Evolutionary conservation across 2,329 filamentous ascomycete species (phyloP), one percentile per base, ranked within the genome.

Genomic region (Paraphaeosphaeria sporulosa): DNA sequence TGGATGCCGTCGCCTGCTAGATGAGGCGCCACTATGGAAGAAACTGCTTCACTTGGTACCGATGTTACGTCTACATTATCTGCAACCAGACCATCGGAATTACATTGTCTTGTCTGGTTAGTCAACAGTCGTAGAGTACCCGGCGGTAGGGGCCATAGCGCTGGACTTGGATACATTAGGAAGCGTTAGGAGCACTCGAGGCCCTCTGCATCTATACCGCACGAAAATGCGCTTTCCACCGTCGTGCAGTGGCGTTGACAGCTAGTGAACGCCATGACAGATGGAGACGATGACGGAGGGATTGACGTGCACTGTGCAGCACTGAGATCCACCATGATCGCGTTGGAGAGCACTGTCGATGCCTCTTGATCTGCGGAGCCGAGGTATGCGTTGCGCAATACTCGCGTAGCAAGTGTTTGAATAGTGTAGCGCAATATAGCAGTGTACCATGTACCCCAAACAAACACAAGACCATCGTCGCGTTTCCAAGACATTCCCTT

Each of bases 31-130:
- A 40, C 17, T 52, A 13, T 21, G 17, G 42, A 48, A 23, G 8
- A 44, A 59, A 38, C 36, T 25, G 27, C n/a, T 43, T 30, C 47
- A 34, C 58, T 42, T 40, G 30, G 17, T 32, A 15, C 21, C 27
- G 47, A 50, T 27, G 56, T 63, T 61, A 38, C 59, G 47, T 44
- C 55, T 62, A 55, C 59, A 49, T 36, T 46, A 58, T 53, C 49
- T 49, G 38, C 13, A 21, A 27, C 57, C 62, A 54, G 13, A 8
- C 27, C 55, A 25, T 40, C 56, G 55, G 61, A 43, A 34, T 32
- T 17, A 17, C 25, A 17, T 9, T 21, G 23, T 51, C 55, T 38
- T 38, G 23, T 48, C 21, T 38, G 44, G 59, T 34, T 25, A 42
- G 25, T 38, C 17, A 30, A 30, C 42, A 15, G 43, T 46, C 23